Conservation (phyloP, 306 rosid genomes). For the Heteromeles arbutifolia region DNA sequence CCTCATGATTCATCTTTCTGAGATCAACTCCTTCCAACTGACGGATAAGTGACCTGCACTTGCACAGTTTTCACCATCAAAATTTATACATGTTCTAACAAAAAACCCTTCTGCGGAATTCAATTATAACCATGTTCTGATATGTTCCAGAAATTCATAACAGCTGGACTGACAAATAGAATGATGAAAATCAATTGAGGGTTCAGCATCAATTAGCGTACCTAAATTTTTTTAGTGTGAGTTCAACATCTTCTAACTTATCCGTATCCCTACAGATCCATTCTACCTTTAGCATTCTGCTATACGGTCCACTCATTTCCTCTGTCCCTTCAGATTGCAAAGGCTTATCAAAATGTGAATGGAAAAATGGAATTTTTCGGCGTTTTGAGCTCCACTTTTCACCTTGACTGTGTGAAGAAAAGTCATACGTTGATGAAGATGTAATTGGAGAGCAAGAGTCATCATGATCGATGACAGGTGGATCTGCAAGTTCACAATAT, state of each 20-base stretch:
- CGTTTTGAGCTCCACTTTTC: slow-evolving; percentile 46
- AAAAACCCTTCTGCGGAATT: neutral
- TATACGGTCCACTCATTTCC: slow-evolving; percentile 56
- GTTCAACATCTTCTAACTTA: slow-evolving; percentile 59
- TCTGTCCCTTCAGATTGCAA: slow-evolving; percentile 50
- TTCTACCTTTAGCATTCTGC: slow-evolving; percentile 66
- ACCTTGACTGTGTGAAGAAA: slow-evolving; percentile 42
- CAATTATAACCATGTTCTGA: neutral
- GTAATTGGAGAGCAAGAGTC: slow-evolving; percentile 47
- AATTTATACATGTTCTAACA: neutral
- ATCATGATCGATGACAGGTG: slow-evolving; percentile 41
- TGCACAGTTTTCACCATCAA: neutral
- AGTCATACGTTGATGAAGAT: slow-evolving; percentile 42
- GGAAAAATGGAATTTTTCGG: slow-evolving; percentile 45
- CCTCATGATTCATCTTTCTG: slow-evolving; percentile 70
- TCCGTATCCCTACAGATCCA: slow-evolving; percentile 48
- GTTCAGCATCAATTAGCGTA: slow-evolving; percentile 20
- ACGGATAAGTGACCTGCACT: slow-evolving; percentile 67
- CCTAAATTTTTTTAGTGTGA: slow-evolving; percentile 73
- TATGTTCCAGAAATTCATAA: neutral
- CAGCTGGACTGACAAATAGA: neutral
- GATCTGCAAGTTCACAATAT: slow-evolving; percentile 74
- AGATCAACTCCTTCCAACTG: slow-evolving; percentile 61
- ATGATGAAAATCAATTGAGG: neutral
- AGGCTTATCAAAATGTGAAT: slow-evolving; percentile 47